phyloP scores from a whole-genome alignment of 805 yeast genomes.

The Yamadazyma tumulicola region DNA sequence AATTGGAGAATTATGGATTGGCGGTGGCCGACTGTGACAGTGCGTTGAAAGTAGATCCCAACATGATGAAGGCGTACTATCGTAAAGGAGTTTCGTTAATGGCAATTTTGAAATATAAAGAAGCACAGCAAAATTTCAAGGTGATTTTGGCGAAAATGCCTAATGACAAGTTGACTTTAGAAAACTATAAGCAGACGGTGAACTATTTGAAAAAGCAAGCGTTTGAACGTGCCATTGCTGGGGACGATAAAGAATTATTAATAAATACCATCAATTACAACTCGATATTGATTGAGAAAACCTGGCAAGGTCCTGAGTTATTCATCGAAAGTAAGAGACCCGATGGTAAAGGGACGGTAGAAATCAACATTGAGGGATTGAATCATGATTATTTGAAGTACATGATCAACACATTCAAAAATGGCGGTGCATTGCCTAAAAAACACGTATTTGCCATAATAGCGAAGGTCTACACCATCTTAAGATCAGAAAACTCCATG shows the following conservation, averaged over 20 bases:
- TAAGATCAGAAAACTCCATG: conserved; percentile 66
- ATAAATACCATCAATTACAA: conserved; percentile 47
- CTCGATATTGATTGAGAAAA: conserved; percentile 46
- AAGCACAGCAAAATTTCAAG: conserved; percentile 68
- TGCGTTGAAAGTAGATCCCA: conserved; percentile 65
- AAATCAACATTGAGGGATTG: conserved; percentile 34
- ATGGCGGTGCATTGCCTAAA: conserved; percentile 73
- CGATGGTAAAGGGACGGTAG: conserved; percentile 18
- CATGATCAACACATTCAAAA: conserved; percentile 68
- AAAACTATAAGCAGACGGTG: conserved; percentile 58
- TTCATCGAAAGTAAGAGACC: conserved; percentile 33
- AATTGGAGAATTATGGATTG: conserved; percentile 79
- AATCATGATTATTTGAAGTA: conserved; percentile 55
- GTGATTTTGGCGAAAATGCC: conserved; percentile 61
- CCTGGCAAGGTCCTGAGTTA: conserved; percentile 59
- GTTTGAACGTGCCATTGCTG: conserved; percentile 83
- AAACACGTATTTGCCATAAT: conserved; percentile 80
- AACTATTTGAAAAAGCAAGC: conserved; percentile 67
- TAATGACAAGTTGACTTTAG: conserved; percentile 62
- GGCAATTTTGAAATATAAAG: conserved; percentile 72
- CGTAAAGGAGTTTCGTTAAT: conserved; percentile 80
- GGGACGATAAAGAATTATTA: conserved; percentile 55
- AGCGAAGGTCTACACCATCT: conserved; percentile 62
- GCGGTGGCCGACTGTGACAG: conserved; percentile 76
- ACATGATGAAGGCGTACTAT: conserved; percentile 76